Evolutionary conservation across 2,329 filamentous ascomycete genomes (phyloP), one percentile per base, ranked within the genome.

Genomic region (Botrytis medusae): DNA sequence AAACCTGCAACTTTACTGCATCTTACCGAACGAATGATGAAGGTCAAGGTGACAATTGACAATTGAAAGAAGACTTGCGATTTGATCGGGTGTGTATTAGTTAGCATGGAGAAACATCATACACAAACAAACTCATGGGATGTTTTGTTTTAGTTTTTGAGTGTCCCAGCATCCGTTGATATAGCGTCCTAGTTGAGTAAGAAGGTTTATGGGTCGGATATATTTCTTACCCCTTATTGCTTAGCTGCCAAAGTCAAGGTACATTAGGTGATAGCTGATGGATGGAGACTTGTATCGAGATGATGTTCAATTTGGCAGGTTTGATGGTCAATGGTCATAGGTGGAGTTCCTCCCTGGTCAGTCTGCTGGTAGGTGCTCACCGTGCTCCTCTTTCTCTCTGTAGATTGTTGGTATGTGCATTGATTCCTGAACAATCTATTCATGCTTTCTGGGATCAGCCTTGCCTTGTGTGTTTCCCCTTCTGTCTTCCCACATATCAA

Each of bases 41-140:
- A 61, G 59, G 68, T 29, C 40, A 40, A 64, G 63, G 62, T 57
- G 51, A 57, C 51, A 57, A 57, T 57, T 57, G 69, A 69, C 40
- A 20, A 68, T 68, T 68, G 62, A 72, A 72, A 62, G 51, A 72
- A 69, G 71, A 72, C 71, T 69, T 72, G 71, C 71, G 62, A 72
- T 69, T 72, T 72, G 71, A 25, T 44, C 37, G n/a, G 57, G 54
- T 69, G 48, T 69, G 29, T 60, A 46, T 16, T 51, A 51, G 48
- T 61, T 69, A n/a, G 51, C 29, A 67, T 65, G 69, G 44, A 25
- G 22, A 71, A 40, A 46, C 60, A 71, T 57, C 32, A 18, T 22
- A n/a, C 34, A 32, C 57, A 20, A 68, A 34, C 62, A 57, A 54
- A 22, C 62, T 57, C 69, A 72, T 72, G 61, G 46, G n/a, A 57